Evolutionary conservation across 495 filamentous ascomycete species (phyloP).

Genomic region (Cercophora scortea): DNA sequence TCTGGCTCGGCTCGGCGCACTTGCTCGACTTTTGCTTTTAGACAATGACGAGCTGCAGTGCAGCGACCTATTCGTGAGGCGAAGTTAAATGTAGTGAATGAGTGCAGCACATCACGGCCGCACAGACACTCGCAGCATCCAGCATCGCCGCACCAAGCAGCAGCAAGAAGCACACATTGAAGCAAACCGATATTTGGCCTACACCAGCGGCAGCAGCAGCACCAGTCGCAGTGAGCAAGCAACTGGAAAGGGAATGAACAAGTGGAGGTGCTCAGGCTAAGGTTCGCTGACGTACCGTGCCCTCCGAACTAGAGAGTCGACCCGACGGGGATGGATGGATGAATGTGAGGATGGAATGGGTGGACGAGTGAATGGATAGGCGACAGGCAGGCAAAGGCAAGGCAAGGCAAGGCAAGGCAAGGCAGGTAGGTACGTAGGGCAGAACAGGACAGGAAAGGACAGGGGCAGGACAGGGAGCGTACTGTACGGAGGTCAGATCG

Average conservation of each 20-base stretch:
- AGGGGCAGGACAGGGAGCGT: too few species aligned
- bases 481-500: too few species aligned
- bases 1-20: too few species aligned
- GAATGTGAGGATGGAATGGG: not conserved
- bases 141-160: too few species aligned
- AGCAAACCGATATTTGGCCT: too few species aligned
- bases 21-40: too few species aligned
- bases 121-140: too few species aligned
- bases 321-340: too few species aligned
- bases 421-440: not conserved
- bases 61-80: too few species aligned
- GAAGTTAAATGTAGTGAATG: not conserved
- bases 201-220: slow-evolving; percentile 4
- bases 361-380: slow-evolving; percentile 7
- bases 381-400: slow-evolving; percentile 3
- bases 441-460: not conserved
- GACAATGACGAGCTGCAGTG: too few species aligned
- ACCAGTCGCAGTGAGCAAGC: slow-evolving; percentile 4
- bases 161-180: too few species aligned
- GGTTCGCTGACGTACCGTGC: slow-evolving; percentile 11
- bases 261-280: slow-evolving; percentile 24
- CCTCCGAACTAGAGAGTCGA: slow-evolving; percentile 3
- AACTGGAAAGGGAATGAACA: slow-evolving; percentile 3
- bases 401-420: too few species aligned
- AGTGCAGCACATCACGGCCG: not conserved